phyloP scores from a whole-genome alignment of 2,329 filamentous ascomycete species.

The Grosmannia huntii region DNA sequence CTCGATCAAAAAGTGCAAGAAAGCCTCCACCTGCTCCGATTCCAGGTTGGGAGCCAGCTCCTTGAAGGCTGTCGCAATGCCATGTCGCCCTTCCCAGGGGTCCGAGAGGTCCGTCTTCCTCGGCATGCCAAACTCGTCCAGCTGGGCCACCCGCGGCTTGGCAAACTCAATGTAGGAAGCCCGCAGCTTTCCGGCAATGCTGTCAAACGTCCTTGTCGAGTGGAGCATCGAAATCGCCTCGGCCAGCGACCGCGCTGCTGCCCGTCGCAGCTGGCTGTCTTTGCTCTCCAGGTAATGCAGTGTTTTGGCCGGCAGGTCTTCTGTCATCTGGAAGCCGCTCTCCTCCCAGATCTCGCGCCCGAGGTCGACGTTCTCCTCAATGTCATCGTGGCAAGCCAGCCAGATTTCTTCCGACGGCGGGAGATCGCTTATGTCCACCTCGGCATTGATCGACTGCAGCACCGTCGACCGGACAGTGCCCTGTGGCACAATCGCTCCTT shows the following conservation, averaged over 20 bases:
- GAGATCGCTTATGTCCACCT: conserved; percentile 82
- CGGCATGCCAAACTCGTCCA: conserved; percentile 91
- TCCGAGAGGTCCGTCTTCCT: conserved; percentile 78
- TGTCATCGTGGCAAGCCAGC: conserved; percentile 84
- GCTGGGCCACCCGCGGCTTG: conserved; percentile 69
- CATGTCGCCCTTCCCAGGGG: conserved; percentile 83
- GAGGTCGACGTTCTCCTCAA: conserved; percentile 72
- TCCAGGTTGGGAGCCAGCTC: conserved; percentile 63
- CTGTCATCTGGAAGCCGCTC: conserved; percentile 60
- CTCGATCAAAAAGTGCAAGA: conserved; percentile 77
- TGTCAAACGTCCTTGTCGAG: conserved; percentile 32
- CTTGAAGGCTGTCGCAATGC: conserved; percentile 76
- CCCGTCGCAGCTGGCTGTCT: conserved; percentile 70
- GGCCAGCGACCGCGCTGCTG: conserved; percentile 70
- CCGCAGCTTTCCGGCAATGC: conserved; percentile 52
- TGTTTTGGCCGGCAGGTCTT: conserved; percentile 52
- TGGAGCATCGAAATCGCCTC: conserved; percentile 54
- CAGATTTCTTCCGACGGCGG: conserved; percentile 83
- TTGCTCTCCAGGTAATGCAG: conserved; percentile 68
- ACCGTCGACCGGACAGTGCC: conserved; percentile 70
- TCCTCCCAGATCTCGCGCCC: conserved; percentile 91
- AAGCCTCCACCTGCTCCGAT: conserved; percentile 55
- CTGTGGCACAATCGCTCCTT: conserved; percentile 68
- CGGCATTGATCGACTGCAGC: conserved; percentile 78
- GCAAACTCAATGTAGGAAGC: conserved; percentile 63